Base-by-base conservation (phyloP, 164 flowering plant genomes). In the Macadamia tetraphylla region DNA sequence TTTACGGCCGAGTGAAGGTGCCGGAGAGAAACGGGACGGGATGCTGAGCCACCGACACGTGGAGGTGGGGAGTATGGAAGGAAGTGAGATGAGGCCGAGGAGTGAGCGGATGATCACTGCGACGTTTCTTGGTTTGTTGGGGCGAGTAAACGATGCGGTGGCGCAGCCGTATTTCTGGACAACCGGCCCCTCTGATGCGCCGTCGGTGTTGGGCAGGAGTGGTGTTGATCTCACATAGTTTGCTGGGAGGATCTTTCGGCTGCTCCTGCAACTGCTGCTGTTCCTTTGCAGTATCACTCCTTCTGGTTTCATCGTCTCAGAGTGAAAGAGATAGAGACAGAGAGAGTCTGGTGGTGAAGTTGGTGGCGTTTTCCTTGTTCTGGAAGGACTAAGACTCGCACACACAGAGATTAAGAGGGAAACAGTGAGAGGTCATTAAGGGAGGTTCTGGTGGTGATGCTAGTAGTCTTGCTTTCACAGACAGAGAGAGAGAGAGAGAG, bases 1-100 rank as follows among this genome's bases (percentile, higher is more conserved):
- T 56, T 79, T 84, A 1, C 89, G 82, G 70, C 91, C 87, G n/a
- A 85, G 78, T 9, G 85, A 62, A 2, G 95, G 75, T 1, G 81
- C 64, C 23, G 71, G 29, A n/a, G 81, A 76, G 65, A 75, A 71
- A 1, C 58, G 70, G 63, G 74, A 49, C 2, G 89, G 79, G 60
- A 82, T 57, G 58, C 68, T 43, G 23, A 81, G 81, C 86, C 86
- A 85, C 29, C 76, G 73, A 68, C 78, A 83, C 9, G 95, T 67
- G 62, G 85, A 77, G 68, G 95, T 67, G 60, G 85, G 79, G 68
- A 83, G 55, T 17, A 75, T 51, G 46, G 69, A 59, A 5, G 78
- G 84, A 64, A 77, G 53, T 9, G 81, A 31, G 60, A 82, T 58
- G 56, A 81, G 9, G 17, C 58, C 35, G 35, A 66, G 51, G 32